Conservation (phyloP, 208 protist species). For the Trichomonas tenax region DNA sequence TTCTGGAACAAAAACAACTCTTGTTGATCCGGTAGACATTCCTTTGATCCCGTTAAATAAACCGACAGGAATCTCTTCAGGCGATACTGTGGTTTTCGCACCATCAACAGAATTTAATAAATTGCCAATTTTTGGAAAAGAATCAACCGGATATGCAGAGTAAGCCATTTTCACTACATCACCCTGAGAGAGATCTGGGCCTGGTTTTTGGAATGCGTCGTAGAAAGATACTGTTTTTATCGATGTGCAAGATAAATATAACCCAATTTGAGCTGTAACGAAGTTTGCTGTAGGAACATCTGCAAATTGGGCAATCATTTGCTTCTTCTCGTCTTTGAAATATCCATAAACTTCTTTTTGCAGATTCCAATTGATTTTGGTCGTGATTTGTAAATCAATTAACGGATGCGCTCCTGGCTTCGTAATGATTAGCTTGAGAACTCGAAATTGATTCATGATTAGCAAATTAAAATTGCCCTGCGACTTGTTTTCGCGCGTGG, state of each 20-base stretch:
- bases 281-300: not conserved
- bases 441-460: not conserved
- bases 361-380: not conserved
- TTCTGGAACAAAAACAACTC: not conserved
- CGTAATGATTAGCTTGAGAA: not conserved
- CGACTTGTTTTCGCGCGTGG: not conserved
- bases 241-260: not conserved
- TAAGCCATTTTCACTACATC: not conserved
- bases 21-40: not conserved
- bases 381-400: not conserved
- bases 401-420: not conserved
- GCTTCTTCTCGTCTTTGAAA: not conserved
- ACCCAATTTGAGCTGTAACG: not conserved
- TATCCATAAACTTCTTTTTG: not conserved
- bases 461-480: not conserved
- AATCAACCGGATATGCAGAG: not conserved
- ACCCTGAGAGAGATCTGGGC: not conserved
- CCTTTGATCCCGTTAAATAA: not conserved
- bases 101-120: not conserved
- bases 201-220: not conserved
- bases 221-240: not conserved
- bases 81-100: not conserved
- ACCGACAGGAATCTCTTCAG: not conserved
- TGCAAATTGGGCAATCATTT: not conserved
- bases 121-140: not conserved